Base-by-base conservation (phyloP, 176 grass and related monocot genomes). In the Aegilops tauschii region DNA sequence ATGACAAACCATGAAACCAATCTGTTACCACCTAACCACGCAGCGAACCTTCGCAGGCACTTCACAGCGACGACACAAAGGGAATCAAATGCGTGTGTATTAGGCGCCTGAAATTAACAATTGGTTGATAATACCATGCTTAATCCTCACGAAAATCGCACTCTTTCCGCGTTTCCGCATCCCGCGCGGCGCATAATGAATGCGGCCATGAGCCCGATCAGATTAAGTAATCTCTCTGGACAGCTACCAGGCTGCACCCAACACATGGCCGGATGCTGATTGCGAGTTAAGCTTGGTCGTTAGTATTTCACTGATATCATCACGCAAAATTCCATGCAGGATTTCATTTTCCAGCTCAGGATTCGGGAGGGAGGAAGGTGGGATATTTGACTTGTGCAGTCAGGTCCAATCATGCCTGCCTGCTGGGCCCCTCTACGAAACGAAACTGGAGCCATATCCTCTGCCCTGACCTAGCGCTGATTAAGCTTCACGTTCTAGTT, bases 311-410 rank as follows among this genome's bases (percentile, higher is more conserved):
- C 66, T 49, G 40, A 39, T 76, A 29, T 59, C 25, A 85, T 20
- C 42, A 44, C 2, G 23, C 82, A 65, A 36, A 85, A 54, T 80
- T 71, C 39, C 56, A 54, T 31, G 87, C 40, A 56, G 75, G 65
- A 30, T 52, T 80, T 63, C 12, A 54, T 5, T 52, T 49, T 49
- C 65, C 81, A 84, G 81, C 56, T 56, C 87, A 89, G 30, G n/a
- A 39, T 30, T 12, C 42, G 42, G 42, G 42, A 44, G 9, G 40
- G 65, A 68, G 77, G 85, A 72, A 68, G 81, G 86, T 9, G 49
- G 82, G 77, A 88, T 82, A 81, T 88, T 82, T 91, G 86, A 88
- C 82, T 77, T 82, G 39, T 65, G 89, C 69, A 37, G 36, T 37
- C 36, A 52, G 54, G 30, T 42, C 27, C 81, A 91, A 80, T 74